Evolutionary conservation across 2,329 filamentous ascomycete genomes (phyloP), one percentile per base, ranked within the genome.

Genomic region (Ascochyta pisi): DNA sequence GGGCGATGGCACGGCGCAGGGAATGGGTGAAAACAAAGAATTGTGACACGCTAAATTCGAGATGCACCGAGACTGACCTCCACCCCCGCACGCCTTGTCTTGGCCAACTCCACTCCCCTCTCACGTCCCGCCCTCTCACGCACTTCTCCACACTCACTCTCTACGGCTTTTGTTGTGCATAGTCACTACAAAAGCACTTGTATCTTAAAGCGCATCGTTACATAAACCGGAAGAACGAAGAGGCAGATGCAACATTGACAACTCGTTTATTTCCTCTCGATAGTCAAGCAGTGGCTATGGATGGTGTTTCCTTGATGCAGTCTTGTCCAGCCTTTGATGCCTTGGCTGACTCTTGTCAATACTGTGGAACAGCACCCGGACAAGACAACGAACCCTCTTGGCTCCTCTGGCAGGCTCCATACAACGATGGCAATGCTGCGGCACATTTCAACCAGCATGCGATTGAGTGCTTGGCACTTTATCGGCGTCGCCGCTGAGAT

Each of bases 381-480:
- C 53, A 56, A 56, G 53, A 51, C 47, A 12, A 48, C 43, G 48
- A 51, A 43, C 26, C 42, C 38, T 48, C 48, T 56, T 56, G 53
- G 53, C 53, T 26, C 15, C 37, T 47, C 40, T 34, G 38, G 38
- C 37, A 27, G 40, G 23, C 23, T 34, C 15, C 39, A 47, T 41
- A 27, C 41, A 47, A 46, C 23, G 37, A 33, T 29, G 24, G 7
- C n/a, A 42, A 50, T 22, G 19, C 42, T 41, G 31, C 42, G 35
- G 35, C 53, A 46, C 41, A 40, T 41, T 22, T 41, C 34, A 19
- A 23, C 19, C 40, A 31, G 24, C 46, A 31, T 39, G 43, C 43
- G 43, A 38, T 27, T 19, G 22, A 35, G 38, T 43, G 8, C 38
- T 38, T 55, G 47, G 46, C 46, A 26, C 12, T n/a, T 13, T 16